phyloP scores from a whole-genome alignment of 169 alveolate species.

The Plasmodium coatneyi region DNA sequence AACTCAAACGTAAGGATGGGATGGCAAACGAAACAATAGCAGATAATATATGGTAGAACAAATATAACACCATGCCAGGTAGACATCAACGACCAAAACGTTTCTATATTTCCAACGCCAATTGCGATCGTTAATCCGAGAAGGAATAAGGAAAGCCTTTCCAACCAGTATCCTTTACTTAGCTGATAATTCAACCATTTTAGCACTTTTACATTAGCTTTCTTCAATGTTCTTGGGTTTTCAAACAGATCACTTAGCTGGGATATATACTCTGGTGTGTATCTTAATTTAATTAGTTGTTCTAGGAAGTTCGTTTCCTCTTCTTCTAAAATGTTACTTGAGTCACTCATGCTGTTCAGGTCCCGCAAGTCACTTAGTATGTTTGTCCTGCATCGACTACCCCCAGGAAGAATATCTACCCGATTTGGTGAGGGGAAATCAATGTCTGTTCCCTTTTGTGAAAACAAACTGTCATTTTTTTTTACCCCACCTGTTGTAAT shows the following conservation, averaged over 20 bases:
- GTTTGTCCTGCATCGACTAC: neutral
- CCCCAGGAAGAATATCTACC: neutral
- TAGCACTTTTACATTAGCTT: slow-evolving; percentile 71
- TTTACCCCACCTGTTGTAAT: neutral
- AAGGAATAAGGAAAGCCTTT: slow-evolving; percentile 79
- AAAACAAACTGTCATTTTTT: neutral
- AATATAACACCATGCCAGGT: slow-evolving; percentile 84
- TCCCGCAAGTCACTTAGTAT: slow-evolving; percentile 17
- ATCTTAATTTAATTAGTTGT: slow-evolving; percentile 76
- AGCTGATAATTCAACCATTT: slow-evolving; percentile 79
- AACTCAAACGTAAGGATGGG: slow-evolving; percentile 83
- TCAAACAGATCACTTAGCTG: slow-evolving; percentile 82
- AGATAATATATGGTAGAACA: slow-evolving; percentile 77
- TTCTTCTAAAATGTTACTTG: neutral
- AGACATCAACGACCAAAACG: slow-evolving; percentile 78
- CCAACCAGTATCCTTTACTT: slow-evolving; percentile 82
- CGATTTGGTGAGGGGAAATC: neutral
- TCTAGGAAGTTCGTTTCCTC: slow-evolving; percentile 33
- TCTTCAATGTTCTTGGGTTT: slow-evolving; percentile 77
- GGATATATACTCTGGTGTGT: slow-evolving; percentile 82
- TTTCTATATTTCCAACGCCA: slow-evolving; percentile 86
- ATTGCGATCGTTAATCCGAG: slow-evolving; percentile 83
- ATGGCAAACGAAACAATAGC: slow-evolving; percentile 81
- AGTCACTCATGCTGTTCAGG: slow-evolving; percentile 32
- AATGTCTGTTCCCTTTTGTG: neutral